Base-by-base conservation (phyloP, 495 filamentous ascomycete genomes). In the Penicillium parvum region DNA sequence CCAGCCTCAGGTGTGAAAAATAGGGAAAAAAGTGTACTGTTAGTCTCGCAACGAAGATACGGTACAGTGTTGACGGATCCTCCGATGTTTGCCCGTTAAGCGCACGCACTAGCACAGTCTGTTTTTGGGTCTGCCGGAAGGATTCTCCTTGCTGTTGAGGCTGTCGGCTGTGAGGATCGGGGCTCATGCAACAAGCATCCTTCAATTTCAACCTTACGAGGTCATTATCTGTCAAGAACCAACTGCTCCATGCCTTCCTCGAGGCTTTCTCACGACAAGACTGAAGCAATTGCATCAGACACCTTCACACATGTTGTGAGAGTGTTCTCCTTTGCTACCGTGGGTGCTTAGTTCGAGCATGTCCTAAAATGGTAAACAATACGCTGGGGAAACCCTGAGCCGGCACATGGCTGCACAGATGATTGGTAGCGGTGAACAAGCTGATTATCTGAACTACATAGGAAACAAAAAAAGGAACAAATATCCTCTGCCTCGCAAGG, bases 81-180 rank as follows among this genome's bases (percentile, higher is more conserved):
- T 23, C 18, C 40, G 30, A 26, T 36, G 17, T 42, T 40, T 36
- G 35, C 36, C 47, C 49, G 30, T 43, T 52, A 52, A 37, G 43
- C 43, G 25, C 43, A 52, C 43, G 49, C 49, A 52, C 43, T 45
- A 38, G n/a, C 30, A 30, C 16, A 16, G 28, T 15, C 26, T 22
- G 32, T 26, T 29, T 17, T 15, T n/a, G n/a, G n/a, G n/a, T n/a
- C n/a, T n/a, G n/a, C 21, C 20, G 49, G 38, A 29, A 14, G 32
- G 43, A 43, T 29, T 47, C 16, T 33, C 22, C 43, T 52, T 45
- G 41, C 48, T 42, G 40, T 44, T 49, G 28, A 20, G 41, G 41
- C 48, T 42, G 40, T 44, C 43, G 28, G 25, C 22, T 40, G 12
- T 26, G 16, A 30, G 28, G 12, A 30, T 30, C 28, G 16, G 8